Conservation (phyloP, 495 filamentous ascomycete species). For the Neurospora sublineolata region DNA sequence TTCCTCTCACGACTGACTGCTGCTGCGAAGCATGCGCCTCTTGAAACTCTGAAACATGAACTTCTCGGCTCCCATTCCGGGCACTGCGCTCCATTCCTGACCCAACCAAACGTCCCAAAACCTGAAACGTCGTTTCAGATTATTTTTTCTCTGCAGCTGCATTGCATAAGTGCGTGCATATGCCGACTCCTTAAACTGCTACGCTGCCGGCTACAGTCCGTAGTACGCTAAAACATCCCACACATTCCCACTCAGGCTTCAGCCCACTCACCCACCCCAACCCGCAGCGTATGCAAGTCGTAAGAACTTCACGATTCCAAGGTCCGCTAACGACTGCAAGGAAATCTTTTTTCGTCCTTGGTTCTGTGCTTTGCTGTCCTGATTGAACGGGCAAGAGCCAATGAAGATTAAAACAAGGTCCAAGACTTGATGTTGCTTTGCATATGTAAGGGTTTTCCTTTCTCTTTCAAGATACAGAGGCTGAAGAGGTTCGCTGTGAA, state of each 20-base stretch:
- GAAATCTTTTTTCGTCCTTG: not conserved
- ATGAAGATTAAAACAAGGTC: not conserved
- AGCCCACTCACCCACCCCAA: not conserved
- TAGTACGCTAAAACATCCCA: not conserved
- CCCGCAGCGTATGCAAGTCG: not conserved
- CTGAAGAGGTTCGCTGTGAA: not conserved
- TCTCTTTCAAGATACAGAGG: not conserved
- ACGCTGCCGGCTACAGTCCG: not conserved
- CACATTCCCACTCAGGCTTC: not conserved
- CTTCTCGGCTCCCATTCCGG: not conserved
- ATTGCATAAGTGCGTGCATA: not conserved
- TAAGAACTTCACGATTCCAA: not conserved
- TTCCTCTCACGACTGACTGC: not conserved
- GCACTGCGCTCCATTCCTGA: not conserved
- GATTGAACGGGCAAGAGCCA: not conserved
- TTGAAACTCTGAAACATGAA: not conserved
- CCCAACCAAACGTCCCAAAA: not conserved
- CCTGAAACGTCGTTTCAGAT: not conserved
- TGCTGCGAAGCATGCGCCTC: not conserved
- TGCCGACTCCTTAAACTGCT: not conserved
- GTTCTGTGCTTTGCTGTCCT: not conserved
- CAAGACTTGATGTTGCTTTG: not conserved
- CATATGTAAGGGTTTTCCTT: not conserved
- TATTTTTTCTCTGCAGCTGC: not conserved
- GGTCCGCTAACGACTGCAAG: not conserved